Evolutionary conservation across 1,284 basidiomycete genomes (phyloP), one percentile per base, ranked within the genome.

Genomic region (Coniferiporia sulphurascens): DNA sequence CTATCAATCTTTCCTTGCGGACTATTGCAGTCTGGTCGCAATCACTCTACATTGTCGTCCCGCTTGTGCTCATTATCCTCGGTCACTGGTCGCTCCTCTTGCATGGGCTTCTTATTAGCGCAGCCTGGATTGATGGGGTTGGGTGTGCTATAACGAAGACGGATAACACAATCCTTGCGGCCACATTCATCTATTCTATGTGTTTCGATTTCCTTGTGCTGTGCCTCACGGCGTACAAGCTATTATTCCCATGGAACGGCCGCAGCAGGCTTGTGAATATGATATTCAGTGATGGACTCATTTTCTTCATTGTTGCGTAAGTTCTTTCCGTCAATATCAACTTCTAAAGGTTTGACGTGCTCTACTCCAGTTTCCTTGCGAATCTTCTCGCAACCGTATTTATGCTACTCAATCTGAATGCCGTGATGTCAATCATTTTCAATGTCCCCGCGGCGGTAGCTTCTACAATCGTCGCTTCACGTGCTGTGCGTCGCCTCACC

Each of bases 21-120:
- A 90, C 88, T 84, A 86, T 89, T 70, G 87, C 87, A 0, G 81
- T 89, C 4, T 83, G 87, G 87, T 82, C 79, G 0, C 81, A 86
- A 65, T 79, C 76, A 50, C 77, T 74, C 70, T 85, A 79, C 65
- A 77, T 90, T 54, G 76, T 85, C 38, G 59, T 74, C 5, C 76
- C 79, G 12, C 74, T 90, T 7, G 69, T 86, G 44, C 54, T 78
- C 19, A 68, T 90, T 57, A 88, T 88, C 62, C 74, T 89, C 44
- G 88, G 83, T 0, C 87, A 91, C 66, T 91, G 87, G 87, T 85
- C 84, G 3, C 76, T 91, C 46, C 76, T 90, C 51, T 73, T 90
- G n/a, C 88, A 89, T 65, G 87, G 87, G 81, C 63, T 65, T 48
- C 59, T 63, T 34, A 60, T 66, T 48, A 65, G 59, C 21, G 64